Conservation (phyloP, 352 stramenopile species). For the Hyaloperonospora arabidopsidis region DNA sequence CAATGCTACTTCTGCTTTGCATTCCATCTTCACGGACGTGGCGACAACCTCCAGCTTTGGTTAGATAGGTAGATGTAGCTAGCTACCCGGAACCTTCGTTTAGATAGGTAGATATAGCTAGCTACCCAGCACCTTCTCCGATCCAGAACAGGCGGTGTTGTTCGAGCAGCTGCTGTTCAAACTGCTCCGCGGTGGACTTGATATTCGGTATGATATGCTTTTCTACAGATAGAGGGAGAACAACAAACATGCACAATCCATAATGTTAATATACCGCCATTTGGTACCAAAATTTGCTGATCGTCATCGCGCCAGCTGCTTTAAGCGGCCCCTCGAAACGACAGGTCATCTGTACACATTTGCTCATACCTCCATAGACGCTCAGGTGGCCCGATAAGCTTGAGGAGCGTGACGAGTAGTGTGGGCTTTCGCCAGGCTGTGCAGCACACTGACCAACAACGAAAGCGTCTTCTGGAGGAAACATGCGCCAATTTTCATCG, state of each 20-base stretch:
- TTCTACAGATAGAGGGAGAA: constrained; percentile 26
- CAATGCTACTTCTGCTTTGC: no score
- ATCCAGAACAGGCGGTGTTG: constrained; percentile 76
- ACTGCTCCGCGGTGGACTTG: constrained; percentile 21
- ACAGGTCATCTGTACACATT: constrained; percentile 15
- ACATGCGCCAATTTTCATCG: constrained; percentile 26
- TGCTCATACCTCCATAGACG: constrained; percentile 39
- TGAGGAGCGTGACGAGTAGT: constrained; percentile 62
- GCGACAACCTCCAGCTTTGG: no score
- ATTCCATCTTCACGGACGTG: no score
- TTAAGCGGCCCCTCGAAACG: constrained; percentile 9
- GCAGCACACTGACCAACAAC: constrained; percentile 12
- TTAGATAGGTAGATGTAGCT: not conserved
- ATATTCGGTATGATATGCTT: constrained; percentile 22
- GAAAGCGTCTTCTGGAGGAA: constrained; percentile 13
- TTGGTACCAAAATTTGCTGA: constrained; percentile 2
- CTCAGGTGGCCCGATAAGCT: constrained; percentile 49
- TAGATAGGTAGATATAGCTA: not conserved
- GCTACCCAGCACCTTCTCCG: constrained; percentile 40
- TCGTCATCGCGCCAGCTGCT: constrained; percentile 13
- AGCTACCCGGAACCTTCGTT: constrained; percentile 39
- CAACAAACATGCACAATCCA: constrained; percentile 7
- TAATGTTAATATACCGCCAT: constrained; percentile 21
- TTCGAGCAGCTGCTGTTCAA: constrained; percentile 48
- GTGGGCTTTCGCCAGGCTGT: constrained; percentile 43